Percentiles rank a stretch among this genome's conserved stretches.
These are phyloP conservation scores for Leucosporidium creatinivorum DNA, from an alignment of 768 basidiomycete genomes.

Conservation along the genomic window DNA sequence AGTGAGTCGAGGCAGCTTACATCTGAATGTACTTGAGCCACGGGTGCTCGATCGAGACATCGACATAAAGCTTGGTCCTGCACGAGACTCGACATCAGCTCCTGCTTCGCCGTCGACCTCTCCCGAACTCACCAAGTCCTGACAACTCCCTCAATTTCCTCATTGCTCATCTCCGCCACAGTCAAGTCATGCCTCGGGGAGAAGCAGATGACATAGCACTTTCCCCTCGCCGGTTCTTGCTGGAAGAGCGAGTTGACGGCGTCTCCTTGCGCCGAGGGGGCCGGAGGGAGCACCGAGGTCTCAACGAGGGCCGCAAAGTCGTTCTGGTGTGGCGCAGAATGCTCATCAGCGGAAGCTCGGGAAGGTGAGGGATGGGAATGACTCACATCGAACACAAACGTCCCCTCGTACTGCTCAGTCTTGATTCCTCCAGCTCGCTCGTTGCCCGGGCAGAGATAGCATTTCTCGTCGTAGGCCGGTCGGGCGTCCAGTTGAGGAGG, in stretches of 20 bases:
- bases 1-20: conserved; percentile 10
- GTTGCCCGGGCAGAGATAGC: conserved; percentile 86
- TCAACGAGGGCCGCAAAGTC: conserved; percentile 36
- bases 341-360: background rate
- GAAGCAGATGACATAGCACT: conserved; percentile 82
- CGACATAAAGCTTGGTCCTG: conserved; percentile 36
- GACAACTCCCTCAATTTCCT: conserved; percentile 60
- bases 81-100: conserved; percentile 1
- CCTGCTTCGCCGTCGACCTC: conserved; percentile 46
- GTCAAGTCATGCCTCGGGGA: conserved; percentile 80
- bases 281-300: conserved; percentile 14
- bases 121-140: conserved; percentile 57
- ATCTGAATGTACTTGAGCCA: conserved; percentile 39
- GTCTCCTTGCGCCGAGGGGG: background rate
- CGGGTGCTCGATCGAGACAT: conserved; percentile 28
- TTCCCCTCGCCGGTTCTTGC: conserved; percentile 63
- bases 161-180: conserved; percentile 54
- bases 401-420: conserved; percentile 63
- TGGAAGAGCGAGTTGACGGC: conserved; percentile 34
- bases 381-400: conserved; percentile 46
- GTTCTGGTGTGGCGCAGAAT: conserved; percentile 17
- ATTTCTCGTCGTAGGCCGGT: conserved; percentile 42
- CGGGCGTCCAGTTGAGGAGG: conserved; percentile 48
- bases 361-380: background rate
- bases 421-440: conserved; percentile 59